Evolutionary conservation across 768 basidiomycete species (phyloP).

Genomic region (Melanogaster broomeanus): DNA sequence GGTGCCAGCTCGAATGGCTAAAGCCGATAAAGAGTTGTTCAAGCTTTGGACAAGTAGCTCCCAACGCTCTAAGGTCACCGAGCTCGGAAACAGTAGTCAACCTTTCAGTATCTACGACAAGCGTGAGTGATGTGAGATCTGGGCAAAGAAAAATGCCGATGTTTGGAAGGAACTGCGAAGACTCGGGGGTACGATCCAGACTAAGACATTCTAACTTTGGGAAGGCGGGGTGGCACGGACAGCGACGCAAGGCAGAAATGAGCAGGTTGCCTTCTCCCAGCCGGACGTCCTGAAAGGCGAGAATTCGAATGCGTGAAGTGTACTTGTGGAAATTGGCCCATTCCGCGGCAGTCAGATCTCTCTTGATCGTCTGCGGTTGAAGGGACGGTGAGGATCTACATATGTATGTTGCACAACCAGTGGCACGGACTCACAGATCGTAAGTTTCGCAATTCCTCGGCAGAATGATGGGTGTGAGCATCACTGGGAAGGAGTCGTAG

Average conservation of each 20-base stretch:
- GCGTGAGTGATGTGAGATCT: neutral
- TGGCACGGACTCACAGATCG: neutral
- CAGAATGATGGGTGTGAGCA: neutral
- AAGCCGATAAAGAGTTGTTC: neutral
- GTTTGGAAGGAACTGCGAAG: neutral
- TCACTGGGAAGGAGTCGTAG: neutral
- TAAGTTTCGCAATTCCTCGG: neutral
- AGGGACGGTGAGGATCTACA: neutral
- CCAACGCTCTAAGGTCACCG: neutral
- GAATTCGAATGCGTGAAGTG: neutral
- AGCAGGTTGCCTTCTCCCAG: neutral
- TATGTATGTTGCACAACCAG: no score
- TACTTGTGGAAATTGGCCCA: neutral
- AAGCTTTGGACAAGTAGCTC: neutral
- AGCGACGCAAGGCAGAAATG: neutral
- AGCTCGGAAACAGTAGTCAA: neutral
- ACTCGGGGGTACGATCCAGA: neutral
- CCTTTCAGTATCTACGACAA: neutral
- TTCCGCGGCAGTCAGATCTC: neutral
- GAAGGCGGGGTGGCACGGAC: neutral
- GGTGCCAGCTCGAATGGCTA: neutral
- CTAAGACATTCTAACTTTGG: neutral
- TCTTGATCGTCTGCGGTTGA: neutral
- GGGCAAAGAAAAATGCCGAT: neutral
- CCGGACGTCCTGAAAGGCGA: neutral